These are phyloP conservation scores for Nitzschia palea DNA, from an alignment of 108 stramenopile genomes.

Conservation along the genomic window DNA sequence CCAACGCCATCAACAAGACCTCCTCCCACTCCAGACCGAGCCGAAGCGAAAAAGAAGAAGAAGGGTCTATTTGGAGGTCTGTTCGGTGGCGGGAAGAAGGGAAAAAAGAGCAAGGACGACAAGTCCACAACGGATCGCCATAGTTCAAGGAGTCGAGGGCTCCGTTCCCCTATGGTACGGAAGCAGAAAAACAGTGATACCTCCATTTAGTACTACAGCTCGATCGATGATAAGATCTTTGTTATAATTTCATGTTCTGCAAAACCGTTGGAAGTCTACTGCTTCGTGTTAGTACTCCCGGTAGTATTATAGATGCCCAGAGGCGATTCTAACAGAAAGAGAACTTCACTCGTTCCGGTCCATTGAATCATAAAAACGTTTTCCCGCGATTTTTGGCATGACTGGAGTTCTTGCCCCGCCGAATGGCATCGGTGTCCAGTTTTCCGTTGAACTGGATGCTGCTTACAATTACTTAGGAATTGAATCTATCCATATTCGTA, in stretches of 20 bases:
- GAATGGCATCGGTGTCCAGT: too few species aligned
- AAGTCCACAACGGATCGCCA: slow-evolving; percentile 28
- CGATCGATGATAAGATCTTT: not conserved
- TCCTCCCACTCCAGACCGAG: slow-evolving; percentile 19
- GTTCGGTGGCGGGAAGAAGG: slow-evolving; percentile 61
- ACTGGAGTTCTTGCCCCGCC: too few species aligned
- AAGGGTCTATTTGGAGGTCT: slow-evolving; percentile 74
- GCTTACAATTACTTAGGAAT: too few species aligned
- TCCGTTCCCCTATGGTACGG: slow-evolving; percentile 29
- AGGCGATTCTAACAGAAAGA: too few species aligned
- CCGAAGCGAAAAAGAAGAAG: slow-evolving; percentile 69
- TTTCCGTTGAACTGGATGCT: too few species aligned
- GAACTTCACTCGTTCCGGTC: too few species aligned
- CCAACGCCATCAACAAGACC: slow-evolving; percentile 22
- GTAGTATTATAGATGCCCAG: too few species aligned
- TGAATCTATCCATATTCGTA: too few species aligned
- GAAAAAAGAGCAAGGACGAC: slow-evolving; percentile 51
- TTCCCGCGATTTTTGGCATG: too few species aligned
- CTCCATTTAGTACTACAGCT: slow-evolving; percentile 13
- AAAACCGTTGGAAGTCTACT: too few species aligned
- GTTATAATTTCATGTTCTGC: slow-evolving; percentile 16
- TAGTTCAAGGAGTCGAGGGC: slow-evolving; percentile 19
- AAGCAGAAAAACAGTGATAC: slow-evolving; percentile 23
- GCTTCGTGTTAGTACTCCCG: too few species aligned
- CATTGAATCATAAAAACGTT: too few species aligned